Evolutionary conservation across 495 filamentous ascomycete species (phyloP).

Genomic region (Amphirosellinia nigrospora): DNA sequence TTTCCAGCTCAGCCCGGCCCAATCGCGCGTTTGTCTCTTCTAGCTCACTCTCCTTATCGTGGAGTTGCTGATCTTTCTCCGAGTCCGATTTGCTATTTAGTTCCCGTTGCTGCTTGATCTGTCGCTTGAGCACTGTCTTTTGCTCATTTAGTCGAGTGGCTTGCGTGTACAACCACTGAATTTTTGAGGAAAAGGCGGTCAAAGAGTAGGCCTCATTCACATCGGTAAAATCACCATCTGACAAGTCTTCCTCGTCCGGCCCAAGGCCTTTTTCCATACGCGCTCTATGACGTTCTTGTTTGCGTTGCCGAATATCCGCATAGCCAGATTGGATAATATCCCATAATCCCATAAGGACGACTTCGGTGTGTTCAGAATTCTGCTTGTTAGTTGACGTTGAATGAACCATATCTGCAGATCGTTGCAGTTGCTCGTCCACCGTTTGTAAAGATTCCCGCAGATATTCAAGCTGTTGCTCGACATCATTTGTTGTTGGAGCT

Average conservation of each 20-base stretch:
- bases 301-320: slow-evolving; percentile 61
- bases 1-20: slow-evolving; percentile 54
- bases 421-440: slow-evolving; percentile 43
- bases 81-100: slow-evolving; percentile 71
- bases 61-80: slow-evolving; percentile 65
- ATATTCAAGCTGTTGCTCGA: slow-evolving; percentile 50
- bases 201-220: slow-evolving; percentile 68
- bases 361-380: slow-evolving; percentile 61
- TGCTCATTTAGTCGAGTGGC: slow-evolving; percentile 76
- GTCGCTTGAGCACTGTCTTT: slow-evolving; percentile 80
- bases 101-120: slow-evolving; percentile 92
- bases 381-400: slow-evolving; percentile 40
- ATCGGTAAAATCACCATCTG: slow-evolving; percentile 56
- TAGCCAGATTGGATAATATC: slow-evolving; percentile 70
- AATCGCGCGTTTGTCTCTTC: slow-evolving; percentile 58
- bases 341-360: slow-evolving; percentile 72
- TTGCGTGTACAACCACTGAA: slow-evolving; percentile 74
- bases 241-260: slow-evolving; percentile 53
- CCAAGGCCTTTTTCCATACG: slow-evolving; percentile 50
- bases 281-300: slow-evolving; percentile 54
- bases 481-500: slow-evolving; percentile 35
- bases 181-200: slow-evolving; percentile 71
- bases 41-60: slow-evolving; percentile 57
- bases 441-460: slow-evolving; percentile 42
- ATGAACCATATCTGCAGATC: slow-evolving; percentile 36